phyloP scores from a whole-genome alignment of 164 flowering plant species.

The Chimonanthus salicifolius region DNA sequence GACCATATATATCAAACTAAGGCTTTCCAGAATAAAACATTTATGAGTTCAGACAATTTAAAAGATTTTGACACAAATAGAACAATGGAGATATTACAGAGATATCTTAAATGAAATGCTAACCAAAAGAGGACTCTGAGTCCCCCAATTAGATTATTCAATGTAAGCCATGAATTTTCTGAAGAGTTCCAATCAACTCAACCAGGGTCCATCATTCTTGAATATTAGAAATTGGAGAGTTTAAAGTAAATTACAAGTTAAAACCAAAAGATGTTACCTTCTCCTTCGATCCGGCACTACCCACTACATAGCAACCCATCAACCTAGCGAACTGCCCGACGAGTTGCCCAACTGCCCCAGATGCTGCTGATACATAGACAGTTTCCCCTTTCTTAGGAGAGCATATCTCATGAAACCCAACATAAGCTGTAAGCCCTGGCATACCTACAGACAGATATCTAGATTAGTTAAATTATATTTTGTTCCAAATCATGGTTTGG shows the following conservation, averaged over 20 bases:
- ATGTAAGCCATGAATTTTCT: background rate
- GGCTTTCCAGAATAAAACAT: background rate
- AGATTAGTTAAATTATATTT: background rate
- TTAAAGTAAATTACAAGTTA: background rate
- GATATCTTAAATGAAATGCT: background rate
- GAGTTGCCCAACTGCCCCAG: constrained; percentile 59
- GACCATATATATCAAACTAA: background rate
- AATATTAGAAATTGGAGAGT: background rate
- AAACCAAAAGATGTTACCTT: constrained; percentile 29
- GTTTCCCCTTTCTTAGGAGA: constrained; percentile 46
- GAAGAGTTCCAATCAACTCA: background rate
- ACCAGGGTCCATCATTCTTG: background rate
- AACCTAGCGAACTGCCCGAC: constrained; percentile 58
- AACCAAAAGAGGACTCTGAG: background rate
- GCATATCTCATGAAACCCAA: constrained; percentile 42
- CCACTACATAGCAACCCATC: constrained; percentile 56
- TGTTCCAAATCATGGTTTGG: background rate
- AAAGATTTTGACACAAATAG: background rate
- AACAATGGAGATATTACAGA: background rate
- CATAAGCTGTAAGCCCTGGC: constrained; percentile 61
- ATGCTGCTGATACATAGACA: constrained; percentile 54
- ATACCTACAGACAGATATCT: constrained; percentile 24
- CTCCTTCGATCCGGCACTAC: constrained; percentile 52
- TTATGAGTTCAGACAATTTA: background rate
- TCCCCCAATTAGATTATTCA: background rate